Base-by-base conservation (phyloP, 495 filamentous ascomycete genomes). In the Aspergillus leporis region DNA sequence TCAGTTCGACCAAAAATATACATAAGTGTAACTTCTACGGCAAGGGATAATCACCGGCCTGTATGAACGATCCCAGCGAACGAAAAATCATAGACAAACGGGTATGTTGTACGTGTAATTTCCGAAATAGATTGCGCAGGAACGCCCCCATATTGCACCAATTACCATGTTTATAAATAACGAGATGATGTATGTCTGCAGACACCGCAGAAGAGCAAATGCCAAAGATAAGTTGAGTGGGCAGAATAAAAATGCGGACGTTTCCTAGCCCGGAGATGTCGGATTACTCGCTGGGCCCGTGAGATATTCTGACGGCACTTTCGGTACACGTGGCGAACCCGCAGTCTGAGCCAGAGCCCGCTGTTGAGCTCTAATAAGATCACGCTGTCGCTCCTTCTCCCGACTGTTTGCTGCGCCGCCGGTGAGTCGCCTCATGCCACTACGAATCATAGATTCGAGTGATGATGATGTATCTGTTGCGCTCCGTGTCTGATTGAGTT, bases 341-440 rank as follows among this genome's bases (percentile, higher is more conserved):
- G 69, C 70, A 16, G 72, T 70, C 53, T 79, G 76, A 5, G 61
- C 66, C 53, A 78, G 61, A 16, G 76, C 69, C 16, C 79, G 74
- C n/a, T 79, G 72, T 40, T 85, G 82, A 16, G 76, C 76, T 36
- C 80, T 77, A 60, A 87, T 69, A 3, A 81, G 68, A 32, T 88
- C 87, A 19, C 85, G 77, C 57, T 86, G 79, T 14, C 82, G 77
- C 51, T 88, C 85, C 55, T 81, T 82, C 16, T 89, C 86, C 18
- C 83, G 71, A 36, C 56, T 72, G 14, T 68, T 75, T 0, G 81
- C 82, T 43, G 85, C 66, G 13, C 85, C 81, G 0, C 87, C 85
- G 0, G 87, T 88, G 30, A 90, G 77, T 62, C 89, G 78, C 41
- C 89, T 74, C 86, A 90, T 85, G 25, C 87, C 78, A 57, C 78